Evolutionary conservation across 495 filamentous ascomycete species (phyloP).

Genomic region (Penicillium riverlandense): DNA sequence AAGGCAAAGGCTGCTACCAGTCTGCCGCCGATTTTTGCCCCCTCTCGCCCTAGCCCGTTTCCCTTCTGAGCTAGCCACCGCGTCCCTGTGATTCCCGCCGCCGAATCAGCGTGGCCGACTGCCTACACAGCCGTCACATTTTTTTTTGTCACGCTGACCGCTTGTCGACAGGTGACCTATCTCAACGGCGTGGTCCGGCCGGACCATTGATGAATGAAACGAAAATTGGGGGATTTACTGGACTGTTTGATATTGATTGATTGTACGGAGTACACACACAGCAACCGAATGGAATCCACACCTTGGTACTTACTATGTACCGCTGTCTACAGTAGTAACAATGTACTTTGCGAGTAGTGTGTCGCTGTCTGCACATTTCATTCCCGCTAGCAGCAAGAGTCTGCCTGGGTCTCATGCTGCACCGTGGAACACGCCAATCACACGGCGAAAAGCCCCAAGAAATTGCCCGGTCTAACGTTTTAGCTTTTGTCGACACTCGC

Average conservation of each 20-base stretch:
- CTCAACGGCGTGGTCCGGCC: slow-evolving; percentile 62
- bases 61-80: slow-evolving; percentile 21
- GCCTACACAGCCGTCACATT: slow-evolving; percentile 2
- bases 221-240: background rate
- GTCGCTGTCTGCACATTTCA: no score
- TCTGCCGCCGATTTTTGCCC: slow-evolving; percentile 23
- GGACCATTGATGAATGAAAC: slow-evolving; percentile 26
- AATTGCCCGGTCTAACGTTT: background rate
- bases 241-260: no score
- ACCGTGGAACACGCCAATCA: no score
- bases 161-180: slow-evolving; percentile 46
- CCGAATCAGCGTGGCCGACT: slow-evolving; percentile 6
- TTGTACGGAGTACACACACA: no score
- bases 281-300: no score
- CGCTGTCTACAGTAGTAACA: no score
- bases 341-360: no score
- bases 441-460: no score
- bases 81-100: slow-evolving; percentile 9
- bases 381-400: no score
- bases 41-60: slow-evolving; percentile 21
- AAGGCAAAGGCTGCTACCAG: slow-evolving; percentile 11
- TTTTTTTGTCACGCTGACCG: slow-evolving; percentile 18
- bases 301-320: no score
- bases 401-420: no score
- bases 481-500: background rate